Evolutionary conservation across 371 early-diverging fungal species (phyloP), one percentile per base, ranked within the genome.

Genomic region (Gilbertella persicaria): DNA sequence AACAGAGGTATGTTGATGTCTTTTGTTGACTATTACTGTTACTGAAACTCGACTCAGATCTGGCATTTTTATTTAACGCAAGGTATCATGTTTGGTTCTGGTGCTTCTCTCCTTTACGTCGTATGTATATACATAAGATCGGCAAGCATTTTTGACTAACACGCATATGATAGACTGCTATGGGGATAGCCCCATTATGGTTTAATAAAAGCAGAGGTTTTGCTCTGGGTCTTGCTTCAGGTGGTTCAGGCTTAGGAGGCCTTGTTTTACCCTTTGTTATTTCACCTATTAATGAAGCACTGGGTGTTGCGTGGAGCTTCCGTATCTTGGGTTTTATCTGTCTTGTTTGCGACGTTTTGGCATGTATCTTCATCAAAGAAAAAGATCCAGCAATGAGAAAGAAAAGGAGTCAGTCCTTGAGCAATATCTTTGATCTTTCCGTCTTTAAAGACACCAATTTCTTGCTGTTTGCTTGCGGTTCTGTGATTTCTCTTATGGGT

Each of bases 201-300:
- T 93, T 92, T 60, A 56, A 50, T 19, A 76, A 75, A 21, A 59
- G 73, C 19, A 78, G 91, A 9, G 88, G 89, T 0, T 48, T 93
- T 26, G 92, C 88, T 4, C 71, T 84, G 0, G 93, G 92, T 6
- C 59, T 93, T 1, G 82, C 85, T 21, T 79, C 86, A 23, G 71
- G 87, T 56, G 94, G 94, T 13, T 78, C 83, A 3, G 93, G 93
- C 5, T 65, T 91, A 37, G 93, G 93, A 24, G 92, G 92, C 0
- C 69, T 91, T 1, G 73, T 84, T 13, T 58, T 91, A 48, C 78
- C 86, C 0, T 86, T 87, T 20, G 54, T 91, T 3, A 69, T 86
- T 48, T 80, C 80, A 24, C 54, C 61, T 13, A 59, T 89, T 8
- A 77, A 90, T 39, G 57, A 64, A 13, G 66, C 33, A 4, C 50